These are phyloP conservation scores for Hyaloscypha finlandica DNA, from an alignment of 495 filamentous ascomycete species.

Conservation along the genomic window DNA sequence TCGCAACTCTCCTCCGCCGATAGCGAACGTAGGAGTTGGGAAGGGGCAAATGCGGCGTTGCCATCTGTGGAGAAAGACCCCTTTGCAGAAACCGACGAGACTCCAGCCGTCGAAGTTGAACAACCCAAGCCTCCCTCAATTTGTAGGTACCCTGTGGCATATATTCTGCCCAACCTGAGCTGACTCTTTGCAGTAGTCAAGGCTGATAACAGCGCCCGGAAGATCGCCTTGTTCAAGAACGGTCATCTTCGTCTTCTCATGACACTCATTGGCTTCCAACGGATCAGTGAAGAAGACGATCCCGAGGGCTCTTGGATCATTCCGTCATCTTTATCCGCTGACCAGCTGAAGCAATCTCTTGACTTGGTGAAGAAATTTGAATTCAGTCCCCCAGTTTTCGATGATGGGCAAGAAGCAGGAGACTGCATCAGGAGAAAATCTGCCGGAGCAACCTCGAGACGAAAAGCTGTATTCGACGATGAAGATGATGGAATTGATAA, in stretches of 20 bases:
- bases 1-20: slow-evolving; percentile 65
- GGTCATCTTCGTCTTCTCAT: slow-evolving; percentile 88
- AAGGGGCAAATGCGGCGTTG: slow-evolving; percentile 62
- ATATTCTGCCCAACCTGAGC: slow-evolving; percentile 6
- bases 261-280: slow-evolving; percentile 70
- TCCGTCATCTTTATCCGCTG: slow-evolving; percentile 63
- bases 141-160: slow-evolving; percentile 40
- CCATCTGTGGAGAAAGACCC: slow-evolving; percentile 41
- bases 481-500: slow-evolving; percentile 56
- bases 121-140: slow-evolving; percentile 41
- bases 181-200: slow-evolving; percentile 54
- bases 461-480: slow-evolving; percentile 59
- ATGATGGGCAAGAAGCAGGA: slow-evolving; percentile 69
- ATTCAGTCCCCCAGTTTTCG: slow-evolving; percentile 68
- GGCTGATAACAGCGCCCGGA: slow-evolving; percentile 66
- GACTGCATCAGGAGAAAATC: slow-evolving; percentile 75
- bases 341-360: slow-evolving; percentile 61
- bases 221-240: slow-evolving; percentile 81
- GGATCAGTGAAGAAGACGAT: slow-evolving; percentile 65
- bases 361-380: slow-evolving; percentile 70
- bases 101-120: slow-evolving; percentile 27
- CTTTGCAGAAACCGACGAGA: slow-evolving; percentile 30
- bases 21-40: slow-evolving; percentile 78
- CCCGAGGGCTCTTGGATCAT: slow-evolving; percentile 78
- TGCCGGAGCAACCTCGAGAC: slow-evolving; percentile 42